Evolutionary conservation across 1,284 basidiomycete genomes (phyloP).

Genomic region (Leccinum fuscescens): DNA sequence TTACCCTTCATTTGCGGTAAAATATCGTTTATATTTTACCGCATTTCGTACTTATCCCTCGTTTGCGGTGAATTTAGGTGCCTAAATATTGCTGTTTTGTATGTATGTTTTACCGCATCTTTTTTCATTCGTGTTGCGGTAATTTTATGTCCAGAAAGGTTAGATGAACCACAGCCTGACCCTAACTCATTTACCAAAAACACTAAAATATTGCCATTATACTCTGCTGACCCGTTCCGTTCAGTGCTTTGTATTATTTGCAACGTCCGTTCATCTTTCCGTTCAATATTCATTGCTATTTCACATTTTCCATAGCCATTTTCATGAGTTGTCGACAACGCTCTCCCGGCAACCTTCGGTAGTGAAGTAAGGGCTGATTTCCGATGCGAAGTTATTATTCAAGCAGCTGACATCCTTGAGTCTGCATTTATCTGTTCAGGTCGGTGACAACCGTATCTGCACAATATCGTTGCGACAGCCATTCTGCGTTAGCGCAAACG

Average conservation of each 20-base stretch:
- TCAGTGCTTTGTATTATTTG: slow-evolving; percentile 85
- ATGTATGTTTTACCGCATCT: too few relatives aligned
- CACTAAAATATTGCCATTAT: too few relatives aligned
- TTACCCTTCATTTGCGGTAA: not conserved
- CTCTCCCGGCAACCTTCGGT: slow-evolving; percentile 72
- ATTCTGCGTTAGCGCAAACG: slow-evolving; percentile 46
- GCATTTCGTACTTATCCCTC: too few relatives aligned
- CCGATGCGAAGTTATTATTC: slow-evolving; percentile 12
- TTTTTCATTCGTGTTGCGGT: too few relatives aligned
- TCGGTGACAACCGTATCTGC: slow-evolving; percentile 31
- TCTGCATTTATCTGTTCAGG: slow-evolving; percentile 80
- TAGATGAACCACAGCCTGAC: too few relatives aligned
- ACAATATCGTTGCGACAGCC: not conserved
- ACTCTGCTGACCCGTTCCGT: slow-evolving; percentile 1
- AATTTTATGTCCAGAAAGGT: too few relatives aligned
- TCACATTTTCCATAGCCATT: slow-evolving; percentile 51
- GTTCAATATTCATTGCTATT: not conserved
- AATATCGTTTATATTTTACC: not conserved
- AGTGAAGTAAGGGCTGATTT: slow-evolving; percentile 56
- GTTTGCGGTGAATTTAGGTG: too few relatives aligned
- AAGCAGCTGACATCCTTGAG: slow-evolving; percentile 37
- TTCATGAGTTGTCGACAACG: slow-evolving; percentile 65
- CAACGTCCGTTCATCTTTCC: slow-evolving; percentile 58
- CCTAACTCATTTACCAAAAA: too few relatives aligned
- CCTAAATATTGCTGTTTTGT: too few relatives aligned